Base-by-base conservation (phyloP, 2,329 filamentous ascomycete genomes). In the Paraphaeosphaeria sporulosa region DNA sequence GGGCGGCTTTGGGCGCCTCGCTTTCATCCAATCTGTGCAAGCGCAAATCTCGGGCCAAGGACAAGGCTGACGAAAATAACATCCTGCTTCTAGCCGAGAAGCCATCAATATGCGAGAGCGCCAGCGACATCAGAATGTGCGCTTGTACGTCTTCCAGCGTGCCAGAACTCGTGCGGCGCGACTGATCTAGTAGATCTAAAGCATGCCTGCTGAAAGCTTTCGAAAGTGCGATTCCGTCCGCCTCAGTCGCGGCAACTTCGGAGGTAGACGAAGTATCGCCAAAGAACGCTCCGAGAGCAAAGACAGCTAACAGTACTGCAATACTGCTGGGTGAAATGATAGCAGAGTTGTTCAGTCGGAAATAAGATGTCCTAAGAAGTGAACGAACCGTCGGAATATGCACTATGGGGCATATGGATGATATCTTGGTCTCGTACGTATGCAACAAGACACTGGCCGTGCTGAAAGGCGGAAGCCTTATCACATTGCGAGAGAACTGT, bases 101-200 rank as follows among this genome's bases (percentile, higher is more conserved):
- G 4, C 58, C 55, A 36, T 58, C 58, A 40, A 61, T 15, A 25
- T 60, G 53, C 21, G 30, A 61, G 2, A 58, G 12, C 8, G 46
- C 38, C 15, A 47, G 55, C n/a, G 53, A 61, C 48, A 54, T 51
- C 8, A 61, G 13, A 9, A 53, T 40, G n/a, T 46, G 54, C 2
- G 58, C 58, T 54, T 61, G 58, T 15, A 58, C 55, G 23, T 61
- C 58, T 36, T 58, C 58, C 19, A 61, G 36, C 6, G 55, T 58
- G 38, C 53, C 53, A 3, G 54, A 57, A 3, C 34, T 57, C 12
- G n/a, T 43, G 32, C 55, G 53, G 5, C 47, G 53, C 4, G 58
- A 61, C 21, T 61, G 30, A 15, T 61, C 55, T 15, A 61, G 25
- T 23, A 44, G 36, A 40, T 61, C 55, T n/a, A 58, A 38, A 9